Conservation (phyloP, 1,284 basidiomycete genomes). For the Heterobasidion occidentale region DNA sequence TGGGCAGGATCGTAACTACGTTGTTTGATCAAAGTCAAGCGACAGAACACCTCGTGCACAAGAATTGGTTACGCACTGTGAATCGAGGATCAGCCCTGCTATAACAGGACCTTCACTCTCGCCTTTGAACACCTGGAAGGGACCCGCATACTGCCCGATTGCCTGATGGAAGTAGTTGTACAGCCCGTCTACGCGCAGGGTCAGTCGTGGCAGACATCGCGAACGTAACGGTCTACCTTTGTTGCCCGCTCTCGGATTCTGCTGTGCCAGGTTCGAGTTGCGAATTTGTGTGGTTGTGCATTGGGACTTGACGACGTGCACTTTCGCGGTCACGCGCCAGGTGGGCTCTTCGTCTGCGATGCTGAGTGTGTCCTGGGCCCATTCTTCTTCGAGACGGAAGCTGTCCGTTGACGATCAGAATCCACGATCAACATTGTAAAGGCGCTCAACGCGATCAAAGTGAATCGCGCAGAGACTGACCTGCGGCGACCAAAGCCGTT, state of each 20-base stretch:
- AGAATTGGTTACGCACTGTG: background rate
- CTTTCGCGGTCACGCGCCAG: conserved; percentile 1
- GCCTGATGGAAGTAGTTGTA: background rate
- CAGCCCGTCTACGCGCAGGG: background rate
- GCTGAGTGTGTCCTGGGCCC: conserved; percentile 1
- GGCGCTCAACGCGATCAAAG: background rate
- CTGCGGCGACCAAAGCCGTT: conserved; percentile 1
- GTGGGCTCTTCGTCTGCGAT: background rate
- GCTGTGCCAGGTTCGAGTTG: background rate
- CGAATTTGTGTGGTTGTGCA: background rate
- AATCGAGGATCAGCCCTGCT: background rate
- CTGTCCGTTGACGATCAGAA: background rate
- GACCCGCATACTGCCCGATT: background rate
- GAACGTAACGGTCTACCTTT: background rate
- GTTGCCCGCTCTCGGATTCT: background rate
- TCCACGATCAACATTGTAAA: background rate
- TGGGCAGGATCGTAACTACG: background rate
- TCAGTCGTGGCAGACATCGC: too few relatives aligned
- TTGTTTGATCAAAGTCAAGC: background rate
- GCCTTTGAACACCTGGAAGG: background rate
- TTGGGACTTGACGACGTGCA: background rate
- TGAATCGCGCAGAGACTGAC: background rate
- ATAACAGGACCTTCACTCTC: background rate
- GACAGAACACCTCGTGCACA: background rate
- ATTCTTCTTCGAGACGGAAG: conserved; percentile 2